Base-by-base conservation (phyloP, 306 rosid genomes). In the Carpinus fangiana region DNA sequence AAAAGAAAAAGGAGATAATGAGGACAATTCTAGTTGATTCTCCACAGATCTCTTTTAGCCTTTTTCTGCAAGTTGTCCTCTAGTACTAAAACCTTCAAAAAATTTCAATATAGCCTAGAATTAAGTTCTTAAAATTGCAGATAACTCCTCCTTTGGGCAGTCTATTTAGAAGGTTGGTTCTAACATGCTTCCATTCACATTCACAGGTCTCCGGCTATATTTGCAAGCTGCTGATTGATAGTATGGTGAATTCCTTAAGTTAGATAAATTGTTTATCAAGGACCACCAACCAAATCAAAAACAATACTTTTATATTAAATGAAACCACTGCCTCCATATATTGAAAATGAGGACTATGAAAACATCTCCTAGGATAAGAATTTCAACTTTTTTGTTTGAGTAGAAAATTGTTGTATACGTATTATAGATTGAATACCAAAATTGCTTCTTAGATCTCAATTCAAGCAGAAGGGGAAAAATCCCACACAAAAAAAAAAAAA, bases 21-120 rank as follows among this genome's bases (percentile, higher is more conserved):
- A 1, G 62, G 68, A 79, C 43, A 54, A 74, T 60, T 50, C 57
- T 70, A 59, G 77, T 74, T 78, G 77, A 75, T 74, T 78, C 74
- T 52, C 64, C 62, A 74, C 48, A 50, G n/a, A 73, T 60, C 41
- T 59, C 74, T 72, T 38, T 64, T 53, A 28, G 38, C 20, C 64
- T 64, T 75, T 73, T 65, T 82, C 55, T 54, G 47, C 56, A 36
- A 52, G 74, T 28, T 75, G 43, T 41, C 28, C 61, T 61, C 4
- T 67, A 45, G 76, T n/a, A 50, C 73, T 54, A 71, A 28, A 68
- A 7, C 67, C 17, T 45, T 23, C 38, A 34, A 3, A 9, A 51
- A 16, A n/a, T 60, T 52, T 55, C 9, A 13, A 12, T 70, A 61
- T 76, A 2, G 31, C 75, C 5, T 38, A 5, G 9, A 2, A 21